phyloP scores from a whole-genome alignment of 352 stramenopile species.

The Phytopythium aichiense region DNA sequence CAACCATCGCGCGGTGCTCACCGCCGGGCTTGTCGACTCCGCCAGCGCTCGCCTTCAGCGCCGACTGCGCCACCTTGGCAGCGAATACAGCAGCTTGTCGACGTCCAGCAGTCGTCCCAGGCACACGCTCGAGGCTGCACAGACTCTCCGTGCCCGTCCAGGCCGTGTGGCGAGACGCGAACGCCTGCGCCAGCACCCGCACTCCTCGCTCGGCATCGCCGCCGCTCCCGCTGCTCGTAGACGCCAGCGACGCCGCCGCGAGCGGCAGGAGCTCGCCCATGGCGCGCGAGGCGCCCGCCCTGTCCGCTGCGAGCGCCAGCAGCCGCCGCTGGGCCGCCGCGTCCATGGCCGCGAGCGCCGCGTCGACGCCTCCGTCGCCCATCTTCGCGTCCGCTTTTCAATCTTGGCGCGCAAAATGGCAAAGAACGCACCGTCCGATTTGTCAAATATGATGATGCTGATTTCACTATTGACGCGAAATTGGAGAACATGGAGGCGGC shows the following conservation, averaged over 20 bases:
- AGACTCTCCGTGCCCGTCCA: conserved; percentile 3
- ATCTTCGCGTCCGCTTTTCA: not conserved
- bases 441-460: too few relatives aligned
- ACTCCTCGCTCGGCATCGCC: conserved; percentile 4
- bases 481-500: conserved; percentile 1
- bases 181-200: conserved; percentile 17
- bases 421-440: too few relatives aligned
- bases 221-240: not conserved
- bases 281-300: conserved; percentile 10
- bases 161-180: conserved; percentile 13
- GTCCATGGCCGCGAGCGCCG: conserved; percentile 1
- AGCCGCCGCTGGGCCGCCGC: conserved; percentile 14
- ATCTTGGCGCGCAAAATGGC: too few relatives aligned
- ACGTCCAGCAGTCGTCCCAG: not conserved
- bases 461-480: too few relatives aligned
- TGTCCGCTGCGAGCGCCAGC: conserved; percentile 22
- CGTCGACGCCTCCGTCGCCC: conserved; percentile 1
- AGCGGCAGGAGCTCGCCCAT: conserved; percentile 17
- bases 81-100: conserved; percentile 38
- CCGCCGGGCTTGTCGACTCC: conserved; percentile 7
- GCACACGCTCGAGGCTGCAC: not conserved
- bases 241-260: conserved; percentile 5
- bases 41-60: conserved; percentile 55
- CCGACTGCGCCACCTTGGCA: conserved; percentile 54
- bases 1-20: conserved; percentile 1